Percentiles rank a stretch among this genome's conserved stretches.
Evolutionary conservation across 164 flowering plant genomes (phyloP).

Genomic region (Chloranthus sessilifolius): DNA sequence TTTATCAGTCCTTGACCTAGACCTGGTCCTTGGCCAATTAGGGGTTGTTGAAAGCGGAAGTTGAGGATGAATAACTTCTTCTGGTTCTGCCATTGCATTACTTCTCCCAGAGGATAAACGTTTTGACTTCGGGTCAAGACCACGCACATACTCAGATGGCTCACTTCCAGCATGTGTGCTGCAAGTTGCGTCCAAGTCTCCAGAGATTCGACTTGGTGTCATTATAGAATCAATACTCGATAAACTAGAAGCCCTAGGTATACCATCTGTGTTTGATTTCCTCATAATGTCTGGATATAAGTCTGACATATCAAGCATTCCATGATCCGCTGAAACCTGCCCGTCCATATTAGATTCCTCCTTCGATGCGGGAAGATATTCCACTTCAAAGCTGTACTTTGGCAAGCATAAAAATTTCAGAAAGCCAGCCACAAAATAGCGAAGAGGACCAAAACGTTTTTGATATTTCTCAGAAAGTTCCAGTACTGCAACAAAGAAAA

Average conservation of each 20-base stretch:
- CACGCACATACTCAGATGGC: slow-evolving; percentile 96
- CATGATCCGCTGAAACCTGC: slow-evolving; percentile 33
- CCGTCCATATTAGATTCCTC: slow-evolving; percentile 38
- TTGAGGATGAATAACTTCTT: slow-evolving; percentile 77
- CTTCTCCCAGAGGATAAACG: slow-evolving; percentile 82
- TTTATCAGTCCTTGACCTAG: slow-evolving; percentile 76
- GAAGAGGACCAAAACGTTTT: slow-evolving; percentile 94
- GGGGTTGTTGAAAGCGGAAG: slow-evolving; percentile 69
- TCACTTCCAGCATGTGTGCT: slow-evolving; percentile 79
- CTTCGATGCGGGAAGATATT: slow-evolving; percentile 79
- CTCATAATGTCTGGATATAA: slow-evolving; percentile 84
- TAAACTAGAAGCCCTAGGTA: slow-evolving; percentile 94
- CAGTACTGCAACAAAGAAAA: slow-evolving; percentile 52
- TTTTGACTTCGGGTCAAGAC: slow-evolving; percentile 79
- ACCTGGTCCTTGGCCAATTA: slow-evolving; percentile 93
- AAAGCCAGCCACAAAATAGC: slow-evolving; percentile 95
- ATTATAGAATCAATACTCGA: slow-evolving; percentile 98
- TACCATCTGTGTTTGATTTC: slow-evolving; percentile 65
- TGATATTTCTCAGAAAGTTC: slow-evolving; percentile 97
- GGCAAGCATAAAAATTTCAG: slow-evolving; percentile 93
- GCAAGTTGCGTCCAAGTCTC: slow-evolving; percentile 70
- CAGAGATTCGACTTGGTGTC: slow-evolving; percentile 89
- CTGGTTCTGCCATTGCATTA: slow-evolving; percentile 62
- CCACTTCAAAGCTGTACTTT: slow-evolving; percentile 84
- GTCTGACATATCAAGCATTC: slow-evolving; percentile 65